phyloP scores from a whole-genome alignment of 2,329 filamentous ascomycete species.

The Epichloe sibirici region DNA sequence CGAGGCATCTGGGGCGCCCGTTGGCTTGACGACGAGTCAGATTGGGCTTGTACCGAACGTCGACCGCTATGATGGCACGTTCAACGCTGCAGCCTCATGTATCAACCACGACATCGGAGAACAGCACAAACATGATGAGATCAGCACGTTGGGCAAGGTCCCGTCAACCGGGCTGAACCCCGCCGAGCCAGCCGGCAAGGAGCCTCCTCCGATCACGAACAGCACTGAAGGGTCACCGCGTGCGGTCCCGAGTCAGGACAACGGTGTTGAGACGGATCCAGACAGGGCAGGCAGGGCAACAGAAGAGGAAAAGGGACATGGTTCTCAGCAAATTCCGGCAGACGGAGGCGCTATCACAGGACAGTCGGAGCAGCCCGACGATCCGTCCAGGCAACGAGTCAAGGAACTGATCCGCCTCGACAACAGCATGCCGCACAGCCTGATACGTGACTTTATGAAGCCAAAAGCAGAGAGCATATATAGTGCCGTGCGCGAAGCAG shows the following conservation, averaged over 20 bases:
- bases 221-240: not conserved
- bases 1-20: too few species aligned
- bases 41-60: too few species aligned
- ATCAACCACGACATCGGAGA: too few species aligned
- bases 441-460: slow-evolving; percentile 5
- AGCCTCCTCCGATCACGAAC: not conserved
- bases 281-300: not conserved
- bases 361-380: not conserved
- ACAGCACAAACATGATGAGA: too few species aligned
- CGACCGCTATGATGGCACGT: too few species aligned
- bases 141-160: too few species aligned
- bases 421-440: not conserved
- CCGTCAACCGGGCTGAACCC: not conserved
- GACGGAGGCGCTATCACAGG: too few species aligned
- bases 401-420: not conserved
- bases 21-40: too few species aligned
- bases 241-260: not conserved
- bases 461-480: slow-evolving; percentile 1
- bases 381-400: not conserved
- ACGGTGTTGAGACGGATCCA: not conserved
- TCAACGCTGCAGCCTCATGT: too few species aligned
- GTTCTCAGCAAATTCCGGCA: not conserved
- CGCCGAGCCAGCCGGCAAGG: not conserved
- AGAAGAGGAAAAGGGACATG: not conserved
- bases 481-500: slow-evolving; percentile 2